Base-by-base conservation (phyloP, 148 eudicot species). In the Silene latifolia region DNA sequence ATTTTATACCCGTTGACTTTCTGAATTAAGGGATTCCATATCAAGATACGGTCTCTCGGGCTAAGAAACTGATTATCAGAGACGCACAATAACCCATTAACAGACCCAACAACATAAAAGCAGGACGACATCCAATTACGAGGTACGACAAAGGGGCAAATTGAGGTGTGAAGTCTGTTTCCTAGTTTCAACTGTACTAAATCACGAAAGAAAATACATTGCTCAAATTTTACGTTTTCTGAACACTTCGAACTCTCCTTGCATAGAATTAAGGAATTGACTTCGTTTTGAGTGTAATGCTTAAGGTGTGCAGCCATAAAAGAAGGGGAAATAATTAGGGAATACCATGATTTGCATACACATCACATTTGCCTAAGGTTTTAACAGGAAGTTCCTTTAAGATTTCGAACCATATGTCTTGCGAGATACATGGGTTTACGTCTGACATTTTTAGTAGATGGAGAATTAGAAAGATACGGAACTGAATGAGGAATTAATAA, bases 321-420 rank as follows among this genome's bases (percentile, higher is more conserved):
- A 58, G 6, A 18, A 20, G 23, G 23, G 23, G 21, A 20, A 58
- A 15, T 8, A n/a, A 58, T 14, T 15, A 48, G 15, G 14, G 54
- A 11, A 48, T 48, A 15, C 54, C 54, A 48, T 48, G 54, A 8
- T 48, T 48, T 48, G 14, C 54, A 48, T 10, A 48, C 54, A 11
- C 54, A 48, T 1, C 54, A 48, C 54, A 48, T 48, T 11, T 48
- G 8, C 54, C 54, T 14, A 48, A 48, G 13, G 62, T 58, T 58
- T 58, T 18, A 0, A 58, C 62, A n/a, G 23, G 62, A 58, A 18
- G 62, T 4, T 58, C 2, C 23, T 58, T 58, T 0, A 58, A 8
- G 62, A 58, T 58, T 58, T 58, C 62, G 62, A 58, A 58, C 62
- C 62, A 58, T 58, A 58, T 58, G 62, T 58, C 62, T 58, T 58